These are phyloP conservation scores for Starmerella apis DNA, from an alignment of 805 yeast genomes.

Conservation along the genomic window DNA sequence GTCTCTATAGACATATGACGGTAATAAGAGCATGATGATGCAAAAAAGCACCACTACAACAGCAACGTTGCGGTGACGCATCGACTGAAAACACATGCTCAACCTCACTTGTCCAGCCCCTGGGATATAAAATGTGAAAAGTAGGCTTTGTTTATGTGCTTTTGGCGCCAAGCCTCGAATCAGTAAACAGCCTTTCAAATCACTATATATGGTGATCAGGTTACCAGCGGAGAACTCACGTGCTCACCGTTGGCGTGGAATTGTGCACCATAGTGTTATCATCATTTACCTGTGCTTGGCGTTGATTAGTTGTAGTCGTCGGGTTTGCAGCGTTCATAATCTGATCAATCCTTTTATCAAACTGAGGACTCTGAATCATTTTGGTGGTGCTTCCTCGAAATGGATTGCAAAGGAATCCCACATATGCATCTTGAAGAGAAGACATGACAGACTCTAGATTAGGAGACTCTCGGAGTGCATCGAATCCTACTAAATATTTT, in stretches of 20 bases:
- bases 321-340: not conserved
- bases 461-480: slow-evolving; percentile 21
- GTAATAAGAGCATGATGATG: not conserved
- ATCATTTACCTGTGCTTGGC: not conserved
- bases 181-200: not conserved
- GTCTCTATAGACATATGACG: not conserved
- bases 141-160: not conserved
- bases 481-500: slow-evolving; percentile 29
- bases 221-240: slow-evolving; percentile 30
- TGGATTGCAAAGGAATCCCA: slow-evolving; percentile 31
- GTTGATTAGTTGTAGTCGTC: not conserved
- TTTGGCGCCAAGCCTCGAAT: not conserved
- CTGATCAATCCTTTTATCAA: slow-evolving; percentile 23
- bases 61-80: not conserved
- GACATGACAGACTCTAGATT: slow-evolving; percentile 18
- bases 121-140: too few species aligned
- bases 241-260: not conserved
- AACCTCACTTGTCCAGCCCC: too few species aligned
- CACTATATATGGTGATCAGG: not conserved
- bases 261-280: not conserved
- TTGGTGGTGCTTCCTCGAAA: slow-evolving; percentile 23
- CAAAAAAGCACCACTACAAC: not conserved
- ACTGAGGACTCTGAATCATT: slow-evolving; percentile 25
- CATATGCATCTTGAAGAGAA: slow-evolving; percentile 28
- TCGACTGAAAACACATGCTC: not conserved